A percentile compares a stretch with the other conserved stretches of the same genome.
These are phyloP conservation scores for Verticillium zaregamsianum DNA, from an alignment of 2,329 filamentous ascomycete genomes.

Conservation along the genomic window DNA sequence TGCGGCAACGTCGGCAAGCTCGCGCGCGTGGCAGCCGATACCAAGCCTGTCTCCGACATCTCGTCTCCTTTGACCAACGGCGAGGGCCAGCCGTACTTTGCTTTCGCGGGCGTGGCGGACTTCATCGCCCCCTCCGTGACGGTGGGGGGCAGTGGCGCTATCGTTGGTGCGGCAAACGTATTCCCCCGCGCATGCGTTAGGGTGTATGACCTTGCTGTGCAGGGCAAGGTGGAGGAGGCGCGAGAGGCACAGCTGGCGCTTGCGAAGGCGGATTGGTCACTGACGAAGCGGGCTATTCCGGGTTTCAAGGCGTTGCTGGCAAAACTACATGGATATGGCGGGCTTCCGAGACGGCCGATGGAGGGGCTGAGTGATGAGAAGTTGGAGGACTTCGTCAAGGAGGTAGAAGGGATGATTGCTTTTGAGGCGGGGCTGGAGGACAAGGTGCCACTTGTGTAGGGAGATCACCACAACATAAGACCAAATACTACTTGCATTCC, in stretches of 20 bases:
- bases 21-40: constrained; percentile 45
- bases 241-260: constrained; percentile 13
- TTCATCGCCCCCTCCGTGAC: constrained; percentile 11
- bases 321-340: constrained; percentile 53
- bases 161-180: constrained; percentile 16
- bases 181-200: constrained; percentile 15
- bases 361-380: constrained; percentile 11
- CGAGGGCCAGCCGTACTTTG: constrained; percentile 6
- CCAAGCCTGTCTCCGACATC: constrained; percentile 9
- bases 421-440: constrained; percentile 11
- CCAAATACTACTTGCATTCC: no score
- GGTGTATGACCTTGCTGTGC: constrained; percentile 14
- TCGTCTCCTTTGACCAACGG: not conserved
- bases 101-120: constrained; percentile 15
- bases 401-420: constrained; percentile 13
- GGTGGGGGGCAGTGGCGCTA: constrained; percentile 14
- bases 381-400: constrained; percentile 7
- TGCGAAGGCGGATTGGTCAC: constrained; percentile 14
- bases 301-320: constrained; percentile 17
- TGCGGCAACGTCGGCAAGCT: constrained; percentile 56
- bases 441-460: not conserved
- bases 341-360: constrained; percentile 43
- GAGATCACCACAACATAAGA: no score
- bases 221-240: constrained; percentile 12
- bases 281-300: constrained; percentile 17